Evolutionary conservation across 129 eudicot species (phyloP).

Genomic region (Pittosporum tobira): DNA sequence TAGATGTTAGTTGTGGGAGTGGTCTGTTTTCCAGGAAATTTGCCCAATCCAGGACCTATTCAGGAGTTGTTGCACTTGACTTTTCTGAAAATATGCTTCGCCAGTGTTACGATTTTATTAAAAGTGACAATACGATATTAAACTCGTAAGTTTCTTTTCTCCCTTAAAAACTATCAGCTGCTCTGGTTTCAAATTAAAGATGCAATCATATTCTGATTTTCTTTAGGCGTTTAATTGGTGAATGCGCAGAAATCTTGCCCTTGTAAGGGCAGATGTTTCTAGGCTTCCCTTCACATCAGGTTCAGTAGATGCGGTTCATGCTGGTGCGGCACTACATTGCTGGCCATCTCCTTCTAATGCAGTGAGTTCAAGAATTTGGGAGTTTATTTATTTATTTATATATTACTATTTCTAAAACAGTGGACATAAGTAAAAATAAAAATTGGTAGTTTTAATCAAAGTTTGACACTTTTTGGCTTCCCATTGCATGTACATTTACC

Average conservation of each 20-base stretch:
- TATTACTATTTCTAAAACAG: no score
- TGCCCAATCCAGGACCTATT: conserved; percentile 67
- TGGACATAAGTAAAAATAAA: no score
- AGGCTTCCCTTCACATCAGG: conserved; percentile 90
- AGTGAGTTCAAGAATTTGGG: conserved; percentile 35
- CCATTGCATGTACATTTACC: no score
- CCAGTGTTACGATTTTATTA: conserved; percentile 76
- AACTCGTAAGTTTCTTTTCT: conserved; percentile 42
- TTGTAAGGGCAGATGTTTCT: conserved; percentile 94
- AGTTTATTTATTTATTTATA: no score
- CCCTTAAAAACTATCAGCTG: background rate
- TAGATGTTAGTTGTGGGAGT: conserved; percentile 95
- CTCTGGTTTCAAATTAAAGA: background rate
- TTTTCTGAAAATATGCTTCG: conserved; percentile 97
- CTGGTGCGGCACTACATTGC: conserved; percentile 99
- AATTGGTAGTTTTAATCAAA: no score
- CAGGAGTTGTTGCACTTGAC: conserved; percentile 87
- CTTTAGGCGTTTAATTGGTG: background rate
- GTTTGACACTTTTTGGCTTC: no score
- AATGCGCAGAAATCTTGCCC: conserved; percentile 77
- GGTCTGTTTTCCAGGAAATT: conserved; percentile 92
- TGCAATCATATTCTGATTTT: background rate
- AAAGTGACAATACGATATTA: conserved; percentile 45
- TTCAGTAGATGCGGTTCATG: conserved; percentile 93
- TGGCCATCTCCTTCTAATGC: conserved; percentile 99